Evolutionary conservation across 306 rosid species (phyloP).

Genomic region (Phaseolus lunatus): DNA sequence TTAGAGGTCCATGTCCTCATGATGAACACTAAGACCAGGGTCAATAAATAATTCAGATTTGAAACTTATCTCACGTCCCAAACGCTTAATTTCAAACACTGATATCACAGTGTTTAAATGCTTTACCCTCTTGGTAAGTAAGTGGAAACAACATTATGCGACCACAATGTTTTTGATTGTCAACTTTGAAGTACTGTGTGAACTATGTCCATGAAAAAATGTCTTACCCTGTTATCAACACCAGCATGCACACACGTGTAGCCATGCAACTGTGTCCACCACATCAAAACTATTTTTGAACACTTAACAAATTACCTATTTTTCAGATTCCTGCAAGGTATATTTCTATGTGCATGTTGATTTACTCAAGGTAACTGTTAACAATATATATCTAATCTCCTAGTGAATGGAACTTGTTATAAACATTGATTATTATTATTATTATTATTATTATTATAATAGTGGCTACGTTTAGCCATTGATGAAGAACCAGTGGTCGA

Average conservation of each 20-base stretch:
- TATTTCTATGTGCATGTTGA: slow-evolving; percentile 33
- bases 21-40: too few species aligned
- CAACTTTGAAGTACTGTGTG: too few species aligned
- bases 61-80: too few species aligned
- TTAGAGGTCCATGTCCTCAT: not conserved
- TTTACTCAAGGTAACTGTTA: not conserved
- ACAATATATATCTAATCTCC: slow-evolving; percentile 29
- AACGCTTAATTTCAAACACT: too few species aligned
- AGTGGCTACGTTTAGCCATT: slow-evolving; percentile 42
- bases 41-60: too few species aligned
- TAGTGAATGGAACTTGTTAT: slow-evolving; percentile 32
- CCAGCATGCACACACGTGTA: not conserved
- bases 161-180: too few species aligned
- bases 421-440: slow-evolving; percentile 45
- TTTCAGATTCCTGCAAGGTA: slow-evolving; percentile 35
- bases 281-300: not conserved
- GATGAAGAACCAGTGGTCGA: slow-evolving; percentile 39
- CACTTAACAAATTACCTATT: not conserved
- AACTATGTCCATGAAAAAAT: too few species aligned
- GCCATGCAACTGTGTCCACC: not conserved
- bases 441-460: slow-evolving; percentile 35
- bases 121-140: too few species aligned
- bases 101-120: too few species aligned
- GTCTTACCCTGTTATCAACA: not conserved
- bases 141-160: too few species aligned